phyloP scores from a whole-genome alignment of 2,329 filamentous ascomycete species.

The Aotearoamyces nothofagi region DNA sequence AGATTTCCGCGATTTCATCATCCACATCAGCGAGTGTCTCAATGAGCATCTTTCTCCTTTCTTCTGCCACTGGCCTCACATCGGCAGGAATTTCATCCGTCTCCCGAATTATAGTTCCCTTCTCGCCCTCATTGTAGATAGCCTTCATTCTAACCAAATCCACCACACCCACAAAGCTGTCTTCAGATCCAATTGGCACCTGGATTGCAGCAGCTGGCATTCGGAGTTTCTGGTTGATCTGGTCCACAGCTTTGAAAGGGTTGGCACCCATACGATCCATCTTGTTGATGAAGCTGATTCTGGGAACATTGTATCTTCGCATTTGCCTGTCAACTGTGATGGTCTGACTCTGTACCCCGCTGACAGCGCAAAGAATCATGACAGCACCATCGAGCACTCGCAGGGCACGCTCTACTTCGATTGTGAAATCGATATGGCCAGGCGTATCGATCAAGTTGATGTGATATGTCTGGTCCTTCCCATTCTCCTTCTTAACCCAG shows the following conservation, averaged over 20 bases:
- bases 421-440: slow-evolving; percentile 97
- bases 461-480: slow-evolving; percentile 82
- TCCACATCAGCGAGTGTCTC: slow-evolving; percentile 96
- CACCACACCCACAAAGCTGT: slow-evolving; percentile 82
- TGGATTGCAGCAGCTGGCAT: slow-evolving; percentile 87
- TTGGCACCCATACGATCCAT: slow-evolving; percentile 99
- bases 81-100: slow-evolving; percentile 74
- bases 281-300: slow-evolving; percentile 96
- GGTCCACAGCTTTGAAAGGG: slow-evolving; percentile 92
- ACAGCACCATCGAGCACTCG: slow-evolving; percentile 92
- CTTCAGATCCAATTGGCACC: slow-evolving; percentile 84
- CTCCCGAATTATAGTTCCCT: slow-evolving; percentile 62
- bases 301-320: slow-evolving; percentile 92
- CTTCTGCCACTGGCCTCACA: slow-evolving; percentile 57
- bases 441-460: slow-evolving; percentile 98
- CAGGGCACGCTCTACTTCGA: slow-evolving; percentile 91
- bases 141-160: slow-evolving; percentile 87
- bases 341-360: slow-evolving; percentile 92
- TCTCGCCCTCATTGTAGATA: slow-evolving; percentile 77
- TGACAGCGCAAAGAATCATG: slow-evolving; percentile 96
- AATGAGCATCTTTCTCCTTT: slow-evolving; percentile 75
- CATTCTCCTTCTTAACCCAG: slow-evolving; percentile 78
- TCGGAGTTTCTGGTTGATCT: slow-evolving; percentile 94
- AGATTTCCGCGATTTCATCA: slow-evolving; percentile 92
- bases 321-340: slow-evolving; percentile 98